phyloP scores from a whole-genome alignment of 495 filamentous ascomycete species.

The Hypoxylon crocopeplum region DNA sequence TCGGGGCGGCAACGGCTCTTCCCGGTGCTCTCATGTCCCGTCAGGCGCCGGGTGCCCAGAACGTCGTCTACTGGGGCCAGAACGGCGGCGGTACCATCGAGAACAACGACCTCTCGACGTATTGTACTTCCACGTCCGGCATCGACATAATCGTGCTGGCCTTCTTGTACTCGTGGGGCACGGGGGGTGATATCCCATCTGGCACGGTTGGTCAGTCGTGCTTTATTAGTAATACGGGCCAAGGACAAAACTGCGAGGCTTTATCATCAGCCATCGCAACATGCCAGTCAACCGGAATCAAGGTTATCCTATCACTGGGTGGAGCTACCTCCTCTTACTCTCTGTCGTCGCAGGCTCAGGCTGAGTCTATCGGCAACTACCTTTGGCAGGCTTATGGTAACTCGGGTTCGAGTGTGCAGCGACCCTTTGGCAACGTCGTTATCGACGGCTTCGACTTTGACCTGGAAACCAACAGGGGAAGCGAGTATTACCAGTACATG shows the following conservation, averaged over 20 bases:
- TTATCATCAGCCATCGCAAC: slow-evolving; percentile 54
- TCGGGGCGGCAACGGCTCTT: slow-evolving; percentile 37
- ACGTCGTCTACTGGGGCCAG: slow-evolving; percentile 56
- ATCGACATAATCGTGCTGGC: slow-evolving; percentile 61
- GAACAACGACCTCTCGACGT: slow-evolving; percentile 51
- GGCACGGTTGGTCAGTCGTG: slow-evolving; percentile 50
- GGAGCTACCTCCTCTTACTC: slow-evolving; percentile 50
- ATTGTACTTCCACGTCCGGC: slow-evolving; percentile 46
- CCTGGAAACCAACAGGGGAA: slow-evolving; percentile 51
- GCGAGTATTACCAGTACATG: slow-evolving; percentile 53
- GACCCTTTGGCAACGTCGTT: slow-evolving; percentile 58
- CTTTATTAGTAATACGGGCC: slow-evolving; percentile 39
- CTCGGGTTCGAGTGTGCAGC: slow-evolving; percentile 39
- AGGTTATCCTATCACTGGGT: slow-evolving; percentile 58
- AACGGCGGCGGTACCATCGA: slow-evolving; percentile 49
- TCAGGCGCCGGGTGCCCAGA: slow-evolving; percentile 37
- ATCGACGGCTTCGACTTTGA: slow-evolving; percentile 69
- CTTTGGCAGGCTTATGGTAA: slow-evolving; percentile 63
- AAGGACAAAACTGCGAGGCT: slow-evolving; percentile 51
- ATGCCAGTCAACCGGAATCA: slow-evolving; percentile 59
- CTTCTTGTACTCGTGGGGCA: slow-evolving; percentile 57
- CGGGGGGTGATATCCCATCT: slow-evolving; percentile 42
- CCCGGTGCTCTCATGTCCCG: slow-evolving; percentile 39
- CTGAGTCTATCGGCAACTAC: slow-evolving; percentile 53
- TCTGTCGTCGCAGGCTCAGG: slow-evolving; percentile 50